Base-by-base conservation (phyloP, 1,139 yeast species). In the Torulaspora globosa region DNA sequence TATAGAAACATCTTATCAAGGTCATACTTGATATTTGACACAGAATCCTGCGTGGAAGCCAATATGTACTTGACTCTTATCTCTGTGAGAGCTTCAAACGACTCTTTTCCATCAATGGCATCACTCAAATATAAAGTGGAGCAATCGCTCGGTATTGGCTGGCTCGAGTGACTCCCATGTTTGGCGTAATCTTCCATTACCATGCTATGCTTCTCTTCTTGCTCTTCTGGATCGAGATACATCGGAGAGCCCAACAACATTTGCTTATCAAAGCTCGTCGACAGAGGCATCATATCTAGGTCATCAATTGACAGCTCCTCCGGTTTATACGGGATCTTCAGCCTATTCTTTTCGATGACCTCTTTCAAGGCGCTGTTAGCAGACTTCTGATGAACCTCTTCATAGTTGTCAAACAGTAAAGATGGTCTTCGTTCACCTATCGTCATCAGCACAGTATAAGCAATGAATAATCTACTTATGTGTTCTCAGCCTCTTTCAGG, bases 171-270 rank as follows among this genome's bases (percentile, higher is more conserved):
- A 18, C 44, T 41, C 14, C 39, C 42, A 15, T 36, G 40, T 19
- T 44, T 44, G 8, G 44, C 26, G 7, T 18, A 36, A 16, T 36
- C 43, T 11, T 47, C 43, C 31, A 46, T 21, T 7, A 41, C 41
- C 28, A 48, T 41, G 18, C 50, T 46, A 12, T 41, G 48, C 26
- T 37, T 43, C 38, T 43, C 50, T 6, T 43, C 49, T 24, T 54
- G 54, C 10, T 51, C 53, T n/a, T 46, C 46, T 7, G 53, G 52
- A 12, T 57, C 63, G 38, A 57, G 48, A 44, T 55, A 58, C 64
- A 59, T 60, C 7, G 65, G 65, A 2, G 60, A 54, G 6, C 65
- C 65, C 18, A 43, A 29, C 2, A 54, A 24, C 58, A 61, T 59
- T 35, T 61, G 65, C 36, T 47, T 46, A 37, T 61, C 65, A 41